A percentile compares a stretch with the other conserved stretches of the same genome.
These are phyloP conservation scores for Alternaria solani DNA, from an alignment of 2,329 filamentous ascomycete genomes.

Conservation along the genomic window DNA sequence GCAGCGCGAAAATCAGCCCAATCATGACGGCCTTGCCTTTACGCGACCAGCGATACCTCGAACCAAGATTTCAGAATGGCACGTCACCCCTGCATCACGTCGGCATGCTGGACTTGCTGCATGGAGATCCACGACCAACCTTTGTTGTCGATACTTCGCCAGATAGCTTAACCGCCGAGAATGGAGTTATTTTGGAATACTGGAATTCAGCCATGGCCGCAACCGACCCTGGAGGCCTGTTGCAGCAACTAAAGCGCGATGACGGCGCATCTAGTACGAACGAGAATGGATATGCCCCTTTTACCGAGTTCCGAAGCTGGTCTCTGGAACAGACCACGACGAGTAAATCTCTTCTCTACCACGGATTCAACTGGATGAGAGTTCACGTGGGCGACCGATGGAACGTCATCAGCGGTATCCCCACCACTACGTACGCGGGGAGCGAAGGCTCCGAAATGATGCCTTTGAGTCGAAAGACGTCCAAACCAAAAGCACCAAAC, in stretches of 20 bases:
- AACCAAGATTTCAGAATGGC: constrained; percentile 6
- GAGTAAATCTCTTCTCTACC: constrained; percentile 10
- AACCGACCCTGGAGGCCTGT: constrained; percentile 16
- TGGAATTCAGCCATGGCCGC: constrained; percentile 32
- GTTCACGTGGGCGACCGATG: constrained; percentile 28
- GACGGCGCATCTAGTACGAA: background rate
- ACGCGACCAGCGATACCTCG: constrained; percentile 7
- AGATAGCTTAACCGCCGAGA: background rate
- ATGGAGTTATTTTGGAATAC: constrained; percentile 19
- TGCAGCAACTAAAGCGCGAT: constrained; percentile 16
- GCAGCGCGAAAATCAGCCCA: background rate
- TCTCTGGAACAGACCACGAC: constrained; percentile 4
- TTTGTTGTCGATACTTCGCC: constrained; percentile 24
- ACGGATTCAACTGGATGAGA: constrained; percentile 23
- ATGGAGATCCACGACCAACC: constrained; percentile 30
- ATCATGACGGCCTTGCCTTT: constrained; percentile 4
- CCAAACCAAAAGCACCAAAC: constrained; percentile 11
- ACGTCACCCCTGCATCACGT: constrained; percentile 17
- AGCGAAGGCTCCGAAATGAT: background rate
- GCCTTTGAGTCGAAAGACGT: constrained; percentile 3
- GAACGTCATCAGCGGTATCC: constrained; percentile 30
- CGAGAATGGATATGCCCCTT: background rate
- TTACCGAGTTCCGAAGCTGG: constrained; percentile 31
- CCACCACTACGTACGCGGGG: background rate
- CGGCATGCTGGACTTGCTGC: constrained; percentile 32